Conservation (phyloP, 2,329 filamentous ascomycete species). For the Rhynchosporium agropyri region DNA sequence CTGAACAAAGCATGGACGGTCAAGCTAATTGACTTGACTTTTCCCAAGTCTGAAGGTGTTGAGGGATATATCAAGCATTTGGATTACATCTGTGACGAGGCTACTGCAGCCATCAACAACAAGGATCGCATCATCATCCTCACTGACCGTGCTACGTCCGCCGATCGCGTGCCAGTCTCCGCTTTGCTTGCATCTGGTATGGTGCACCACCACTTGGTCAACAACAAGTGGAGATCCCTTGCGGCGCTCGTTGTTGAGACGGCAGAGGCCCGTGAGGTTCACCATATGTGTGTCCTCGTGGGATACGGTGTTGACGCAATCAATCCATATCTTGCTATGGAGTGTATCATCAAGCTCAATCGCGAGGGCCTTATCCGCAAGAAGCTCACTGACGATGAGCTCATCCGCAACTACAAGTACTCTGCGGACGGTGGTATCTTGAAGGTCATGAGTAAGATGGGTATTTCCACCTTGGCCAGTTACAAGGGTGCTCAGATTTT, state of each 20-base stretch:
- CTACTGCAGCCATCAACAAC: conserved; percentile 80
- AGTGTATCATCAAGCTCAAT: conserved; percentile 96
- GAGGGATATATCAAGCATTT: conserved; percentile 85
- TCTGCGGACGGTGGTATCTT: conserved; percentile 95
- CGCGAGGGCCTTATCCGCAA: conserved; percentile 91
- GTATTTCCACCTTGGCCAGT: conserved; percentile 91
- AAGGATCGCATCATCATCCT: conserved; percentile 85
- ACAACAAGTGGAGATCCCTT: conserved; percentile 93
- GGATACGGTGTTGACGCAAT: conserved; percentile 94
- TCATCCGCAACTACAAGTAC: conserved; percentile 95
- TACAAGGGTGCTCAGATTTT: conserved; percentile 99
- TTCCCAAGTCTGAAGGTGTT: conserved; percentile 81
- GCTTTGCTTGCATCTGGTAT: conserved; percentile 86
- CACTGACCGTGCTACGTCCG: conserved; percentile 83
- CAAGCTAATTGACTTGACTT: conserved; percentile 89
- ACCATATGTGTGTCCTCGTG: conserved; percentile 97
- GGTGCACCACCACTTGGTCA: conserved; percentile 92
- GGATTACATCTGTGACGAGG: conserved; percentile 84
- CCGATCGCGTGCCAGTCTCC: conserved; percentile 82
- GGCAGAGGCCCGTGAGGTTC: conserved; percentile 92
- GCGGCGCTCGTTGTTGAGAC: conserved; percentile 88
- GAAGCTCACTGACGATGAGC: conserved; percentile 76
- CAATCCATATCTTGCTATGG: conserved; percentile 92
- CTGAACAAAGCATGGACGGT: conserved; percentile 82
- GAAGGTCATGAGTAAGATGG: conserved; percentile 99